phyloP scores from a whole-genome alignment of 1,139 yeast genomes.

The Pichia sp. region DNA sequence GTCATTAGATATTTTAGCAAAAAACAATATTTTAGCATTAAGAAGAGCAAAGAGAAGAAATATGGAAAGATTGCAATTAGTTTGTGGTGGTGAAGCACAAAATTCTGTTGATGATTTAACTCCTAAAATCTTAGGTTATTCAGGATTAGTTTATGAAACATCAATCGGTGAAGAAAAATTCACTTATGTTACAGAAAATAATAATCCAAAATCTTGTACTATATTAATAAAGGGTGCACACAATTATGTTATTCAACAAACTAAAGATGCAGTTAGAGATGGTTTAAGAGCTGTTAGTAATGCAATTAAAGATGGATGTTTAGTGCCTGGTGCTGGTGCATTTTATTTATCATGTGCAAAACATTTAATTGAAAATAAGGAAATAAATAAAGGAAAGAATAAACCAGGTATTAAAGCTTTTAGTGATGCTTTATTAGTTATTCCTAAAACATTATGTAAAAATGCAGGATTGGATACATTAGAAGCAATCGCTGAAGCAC shows the following conservation, averaged over 20 bases:
- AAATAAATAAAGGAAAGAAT: constrained; percentile 69
- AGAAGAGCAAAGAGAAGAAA: constrained; percentile 98
- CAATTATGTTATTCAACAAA: constrained; percentile 79
- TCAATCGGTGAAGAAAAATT: constrained; percentile 95
- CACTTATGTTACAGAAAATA: constrained; percentile 89
- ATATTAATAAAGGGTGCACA: constrained; percentile 92
- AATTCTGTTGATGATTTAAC: constrained; percentile 91
- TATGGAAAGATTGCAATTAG: constrained; percentile 95
- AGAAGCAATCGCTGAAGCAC: constrained; percentile 83
- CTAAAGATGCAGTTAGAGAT: constrained; percentile 95
- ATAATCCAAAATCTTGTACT: constrained; percentile 86
- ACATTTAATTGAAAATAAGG: constrained; percentile 50
- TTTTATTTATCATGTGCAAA: constrained; percentile 79
- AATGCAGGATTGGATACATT: constrained; percentile 93
- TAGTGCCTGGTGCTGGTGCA: constrained; percentile 97
- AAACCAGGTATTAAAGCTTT: constrained; percentile 91
- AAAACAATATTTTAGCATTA: constrained; percentile 85
- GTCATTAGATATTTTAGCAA: constrained; percentile 91
- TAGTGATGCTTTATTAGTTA: constrained; percentile 81
- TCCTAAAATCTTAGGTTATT: constrained; percentile 80
- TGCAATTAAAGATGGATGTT: constrained; percentile 74
- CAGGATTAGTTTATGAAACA: constrained; percentile 89
- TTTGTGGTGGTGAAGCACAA: constrained; percentile 97
- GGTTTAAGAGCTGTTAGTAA: constrained; percentile 94
- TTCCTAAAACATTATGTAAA: constrained; percentile 88